A percentile compares a stretch with the other conserved stretches of the same genome.
phyloP scores from a whole-genome alignment of 371 early-diverging fungal genomes.

The Mucor sp. region DNA sequence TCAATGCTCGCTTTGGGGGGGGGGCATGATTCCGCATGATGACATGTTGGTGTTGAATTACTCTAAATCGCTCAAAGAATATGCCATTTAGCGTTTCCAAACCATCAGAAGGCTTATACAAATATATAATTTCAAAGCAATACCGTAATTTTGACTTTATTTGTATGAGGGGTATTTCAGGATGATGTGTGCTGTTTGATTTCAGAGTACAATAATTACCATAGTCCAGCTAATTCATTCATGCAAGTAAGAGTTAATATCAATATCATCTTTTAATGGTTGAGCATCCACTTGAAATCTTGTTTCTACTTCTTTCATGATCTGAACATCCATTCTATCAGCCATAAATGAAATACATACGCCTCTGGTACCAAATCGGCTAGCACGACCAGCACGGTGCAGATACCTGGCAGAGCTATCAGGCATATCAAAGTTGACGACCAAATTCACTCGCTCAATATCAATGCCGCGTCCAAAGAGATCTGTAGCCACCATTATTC shows the following conservation, averaged over 20 bases:
- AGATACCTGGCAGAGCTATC: not conserved
- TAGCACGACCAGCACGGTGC: not conserved
- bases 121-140: no score
- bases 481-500: not conserved
- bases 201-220: no score
- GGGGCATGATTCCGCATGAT: not conserved
- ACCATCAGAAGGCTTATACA: no score
- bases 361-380: not conserved
- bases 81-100: no score
- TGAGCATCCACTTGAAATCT: no score
- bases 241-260: not conserved
- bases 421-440: not conserved
- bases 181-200: no score
- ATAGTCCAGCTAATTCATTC: not conserved
- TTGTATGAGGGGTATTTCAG: no score
- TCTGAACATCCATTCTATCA: not conserved
- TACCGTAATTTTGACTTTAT: no score
- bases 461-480: not conserved
- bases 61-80: not conserved
- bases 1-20: not conserved
- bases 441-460: not conserved
- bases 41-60: not conserved
- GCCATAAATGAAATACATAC: not conserved
- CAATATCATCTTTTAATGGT: not conserved
- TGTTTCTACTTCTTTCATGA: no score